phyloP scores from a whole-genome alignment of 345 rosid genomes.

The Hypericum androsaemum region DNA sequence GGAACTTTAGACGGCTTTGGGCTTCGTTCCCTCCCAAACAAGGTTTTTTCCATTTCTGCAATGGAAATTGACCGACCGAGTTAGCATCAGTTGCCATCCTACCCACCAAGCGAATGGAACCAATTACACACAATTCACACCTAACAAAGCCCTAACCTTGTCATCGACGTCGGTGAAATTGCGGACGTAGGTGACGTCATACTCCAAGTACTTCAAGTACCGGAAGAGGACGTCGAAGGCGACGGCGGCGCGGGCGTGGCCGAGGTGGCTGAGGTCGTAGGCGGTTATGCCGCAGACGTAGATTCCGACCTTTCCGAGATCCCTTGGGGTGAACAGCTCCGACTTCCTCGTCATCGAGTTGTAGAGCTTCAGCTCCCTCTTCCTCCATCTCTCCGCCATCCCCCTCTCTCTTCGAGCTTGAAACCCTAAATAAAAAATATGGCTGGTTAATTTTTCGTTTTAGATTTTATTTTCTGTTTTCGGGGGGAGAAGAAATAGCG shows the following conservation, averaged over 20 bases:
- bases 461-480: too few species aligned
- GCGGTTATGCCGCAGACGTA: constrained; percentile 91
- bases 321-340: constrained; percentile 42
- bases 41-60: too few species aligned
- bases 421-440: too few species aligned
- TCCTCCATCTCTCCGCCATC: constrained; percentile 18
- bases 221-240: constrained; percentile 73
- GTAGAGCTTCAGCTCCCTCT: constrained; percentile 38
- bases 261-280: constrained; percentile 80
- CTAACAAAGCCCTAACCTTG: constrained; percentile 38
- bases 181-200: constrained; percentile 64
- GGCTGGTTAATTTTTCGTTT: too few species aligned
- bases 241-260: constrained; percentile 87
- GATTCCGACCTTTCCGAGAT: constrained; percentile 54
- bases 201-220: constrained; percentile 59
- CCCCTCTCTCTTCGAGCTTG: too few species aligned
- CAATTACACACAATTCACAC: background rate
- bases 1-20: too few species aligned
- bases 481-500: too few species aligned
- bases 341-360: constrained; percentile 60
- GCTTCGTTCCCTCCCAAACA: too few species aligned
- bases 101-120: background rate
- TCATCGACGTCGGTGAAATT: constrained; percentile 95
- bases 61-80: too few species aligned
- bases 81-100: too few species aligned